Conservation (phyloP, 1,284 basidiomycete genomes). For the Vanrija pseudolonga region DNA sequence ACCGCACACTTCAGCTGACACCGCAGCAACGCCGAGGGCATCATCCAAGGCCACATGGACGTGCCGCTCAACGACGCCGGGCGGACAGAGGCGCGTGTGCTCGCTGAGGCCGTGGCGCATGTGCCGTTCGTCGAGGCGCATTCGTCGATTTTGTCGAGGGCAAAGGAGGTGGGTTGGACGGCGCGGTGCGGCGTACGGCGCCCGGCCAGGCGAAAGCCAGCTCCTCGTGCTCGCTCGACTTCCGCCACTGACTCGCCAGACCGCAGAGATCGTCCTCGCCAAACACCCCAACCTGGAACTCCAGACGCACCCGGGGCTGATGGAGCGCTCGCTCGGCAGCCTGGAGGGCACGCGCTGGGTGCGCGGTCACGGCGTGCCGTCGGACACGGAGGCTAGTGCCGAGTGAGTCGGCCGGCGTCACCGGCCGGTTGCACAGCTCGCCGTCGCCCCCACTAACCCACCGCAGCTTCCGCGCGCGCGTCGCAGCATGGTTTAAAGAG, state of each 20-base stretch:
- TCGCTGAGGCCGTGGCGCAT: conserved; percentile 24
- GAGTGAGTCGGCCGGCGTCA: conserved; percentile 17
- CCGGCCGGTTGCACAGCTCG: no score
- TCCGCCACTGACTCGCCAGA: conserved; percentile 19
- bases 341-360: conserved; percentile 31
- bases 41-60: conserved; percentile 47
- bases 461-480: conserved; percentile 15
- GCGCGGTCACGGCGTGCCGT: conserved; percentile 22
- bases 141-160: conserved; percentile 33
- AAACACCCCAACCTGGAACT: conserved; percentile 23
- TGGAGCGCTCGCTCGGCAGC: conserved; percentile 34
- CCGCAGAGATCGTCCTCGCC: conserved; percentile 29
- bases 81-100: conserved; percentile 24
- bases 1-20: neutral
- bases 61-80: conserved; percentile 44
- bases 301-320: conserved; percentile 21
- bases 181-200: neutral
- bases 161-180: conserved; percentile 34
- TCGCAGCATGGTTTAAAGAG: conserved; percentile 14
- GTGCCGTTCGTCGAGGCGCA: conserved; percentile 27
- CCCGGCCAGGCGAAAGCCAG: neutral
- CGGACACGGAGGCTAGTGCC: conserved; percentile 26
- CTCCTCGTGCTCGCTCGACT: neutral
- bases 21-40: conserved; percentile 40
- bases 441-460: neutral